Evolutionary conservation across 2,329 filamentous ascomycete species (phyloP).

Genomic region (Fusarium redolens): DNA sequence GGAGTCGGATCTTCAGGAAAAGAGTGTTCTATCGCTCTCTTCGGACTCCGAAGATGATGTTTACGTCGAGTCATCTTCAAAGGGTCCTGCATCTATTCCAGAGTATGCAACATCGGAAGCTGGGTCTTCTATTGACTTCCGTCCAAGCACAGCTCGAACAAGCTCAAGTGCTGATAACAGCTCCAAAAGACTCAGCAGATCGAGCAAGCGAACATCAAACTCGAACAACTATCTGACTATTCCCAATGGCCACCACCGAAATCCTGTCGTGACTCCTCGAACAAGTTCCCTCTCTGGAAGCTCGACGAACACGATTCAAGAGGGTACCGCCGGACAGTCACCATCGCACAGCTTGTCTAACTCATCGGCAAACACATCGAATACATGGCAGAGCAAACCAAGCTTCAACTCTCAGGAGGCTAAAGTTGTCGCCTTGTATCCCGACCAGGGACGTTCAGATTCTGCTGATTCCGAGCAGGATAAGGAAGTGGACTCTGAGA

Average conservation of each 20-base stretch:
- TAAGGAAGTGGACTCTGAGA: conserved; percentile 25
- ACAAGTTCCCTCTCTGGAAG: conserved; percentile 44
- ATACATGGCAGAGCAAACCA: conserved; percentile 48
- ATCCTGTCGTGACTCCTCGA: conserved; percentile 29
- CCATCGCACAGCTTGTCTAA: conserved; percentile 51
- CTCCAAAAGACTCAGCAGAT: conserved; percentile 45
- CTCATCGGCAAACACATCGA: conserved; percentile 51
- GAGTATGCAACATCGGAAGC: conserved; percentile 42
- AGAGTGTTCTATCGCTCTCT: conserved; percentile 67
- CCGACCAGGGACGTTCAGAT: conserved; percentile 44
- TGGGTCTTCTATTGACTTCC: conserved; percentile 37
- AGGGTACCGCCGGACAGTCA: conserved; percentile 35
- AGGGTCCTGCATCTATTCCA: conserved; percentile 43
- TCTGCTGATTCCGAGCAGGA: conserved; percentile 33
- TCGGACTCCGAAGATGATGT: conserved; percentile 66
- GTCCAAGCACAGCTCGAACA: conserved; percentile 38
- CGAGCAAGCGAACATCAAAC: conserved; percentile 54
- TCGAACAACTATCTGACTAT: conserved; percentile 58
- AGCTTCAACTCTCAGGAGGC: conserved; percentile 54
- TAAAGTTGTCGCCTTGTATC: conserved; percentile 53
- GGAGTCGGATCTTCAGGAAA: conserved; percentile 64
- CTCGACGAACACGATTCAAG: conserved; percentile 41
- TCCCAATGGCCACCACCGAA: conserved; percentile 43
- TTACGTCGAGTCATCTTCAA: conserved; percentile 35
- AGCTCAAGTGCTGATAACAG: conserved; percentile 42